Conservation (phyloP, 78 protist genomes). For the Pigoraptor vietnamica region DNA sequence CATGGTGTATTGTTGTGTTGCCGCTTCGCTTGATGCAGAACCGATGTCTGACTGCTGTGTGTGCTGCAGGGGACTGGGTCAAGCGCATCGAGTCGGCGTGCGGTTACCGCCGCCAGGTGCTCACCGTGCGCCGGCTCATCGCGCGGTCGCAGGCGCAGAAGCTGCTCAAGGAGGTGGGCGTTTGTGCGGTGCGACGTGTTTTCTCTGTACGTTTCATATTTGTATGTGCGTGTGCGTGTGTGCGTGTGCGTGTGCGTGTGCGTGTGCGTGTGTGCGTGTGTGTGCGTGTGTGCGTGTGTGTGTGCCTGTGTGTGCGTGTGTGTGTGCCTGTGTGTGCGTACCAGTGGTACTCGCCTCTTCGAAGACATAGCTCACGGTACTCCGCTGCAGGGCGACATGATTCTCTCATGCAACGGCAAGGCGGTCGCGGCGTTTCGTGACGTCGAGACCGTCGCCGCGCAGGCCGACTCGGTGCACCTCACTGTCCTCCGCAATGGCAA, state of each 20-base stretch:
- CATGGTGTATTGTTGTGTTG: not conserved
- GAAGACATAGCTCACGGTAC: too few relatives aligned
- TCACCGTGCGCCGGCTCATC: conserved; percentile 1
- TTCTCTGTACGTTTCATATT: too few relatives aligned
- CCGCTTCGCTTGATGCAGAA: not conserved
- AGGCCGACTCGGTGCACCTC: not conserved
- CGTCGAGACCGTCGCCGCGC: not conserved
- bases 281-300: too few relatives aligned
- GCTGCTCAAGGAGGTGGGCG: not conserved
- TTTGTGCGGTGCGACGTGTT: too few relatives aligned
- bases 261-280: too few relatives aligned
- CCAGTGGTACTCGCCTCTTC: too few relatives aligned
- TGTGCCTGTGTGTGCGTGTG: too few relatives aligned
- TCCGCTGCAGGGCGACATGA: conserved; percentile 15
- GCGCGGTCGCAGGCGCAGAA: not conserved
- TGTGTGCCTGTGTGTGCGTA: too few relatives aligned
- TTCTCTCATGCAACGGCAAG: not conserved
- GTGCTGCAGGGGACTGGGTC: not conserved
- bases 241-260: too few relatives aligned
- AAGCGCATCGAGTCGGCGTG: not conserved
- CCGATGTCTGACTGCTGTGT: too few relatives aligned
- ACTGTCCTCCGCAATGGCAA: not conserved
- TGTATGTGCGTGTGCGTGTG: too few relatives aligned
- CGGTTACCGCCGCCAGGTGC: not conserved
- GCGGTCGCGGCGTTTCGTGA: not conserved